Conservation (phyloP, 2,329 filamentous ascomycete species). For the Ramularia endophylla region DNA sequence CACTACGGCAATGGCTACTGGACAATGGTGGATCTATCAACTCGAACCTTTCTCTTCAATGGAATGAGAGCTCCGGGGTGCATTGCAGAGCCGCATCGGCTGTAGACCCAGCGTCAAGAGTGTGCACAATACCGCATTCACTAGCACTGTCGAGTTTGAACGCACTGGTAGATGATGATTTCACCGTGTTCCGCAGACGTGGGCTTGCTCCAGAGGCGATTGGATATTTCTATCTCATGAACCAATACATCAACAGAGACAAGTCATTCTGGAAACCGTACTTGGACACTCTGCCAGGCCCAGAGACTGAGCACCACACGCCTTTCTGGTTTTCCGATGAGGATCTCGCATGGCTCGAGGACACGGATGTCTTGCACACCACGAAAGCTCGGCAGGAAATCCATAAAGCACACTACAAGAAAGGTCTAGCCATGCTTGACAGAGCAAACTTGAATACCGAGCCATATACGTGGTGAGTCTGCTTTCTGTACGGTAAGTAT, state of each 20-base stretch:
- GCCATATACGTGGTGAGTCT: conserved; percentile 39
- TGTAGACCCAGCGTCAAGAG: conserved; percentile 15
- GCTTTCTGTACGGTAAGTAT: conserved; percentile 22
- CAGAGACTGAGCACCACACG: conserved; percentile 27
- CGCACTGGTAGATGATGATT: conserved; percentile 31
- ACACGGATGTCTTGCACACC: conserved; percentile 32
- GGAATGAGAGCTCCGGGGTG: conserved; percentile 21
- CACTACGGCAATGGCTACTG: conserved; percentile 28
- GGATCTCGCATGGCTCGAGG: conserved; percentile 30
- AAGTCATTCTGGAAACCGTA: conserved; percentile 35
- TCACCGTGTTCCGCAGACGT: conserved; percentile 25
- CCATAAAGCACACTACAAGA: conserved; percentile 34
- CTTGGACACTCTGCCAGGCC: conserved; percentile 29
- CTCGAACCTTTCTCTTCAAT: conserved; percentile 20
- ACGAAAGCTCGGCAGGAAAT: conserved; percentile 26
- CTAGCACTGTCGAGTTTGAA: conserved; percentile 33
- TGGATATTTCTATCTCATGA: conserved; percentile 33
- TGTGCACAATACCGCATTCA: conserved; percentile 28
- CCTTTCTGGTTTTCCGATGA: conserved; percentile 32
- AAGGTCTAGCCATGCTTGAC: conserved; percentile 28
- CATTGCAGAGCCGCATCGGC: conserved; percentile 21
- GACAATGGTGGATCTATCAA: conserved; percentile 28
- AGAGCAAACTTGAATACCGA: conserved; percentile 26
- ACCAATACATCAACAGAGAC: conserved; percentile 29
- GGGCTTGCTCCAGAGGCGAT: conserved; percentile 27